Evolutionary conservation across 2,329 filamentous ascomycete genomes (phyloP), one percentile per base, ranked within the genome.

Genomic region (Venturia effusa): DNA sequence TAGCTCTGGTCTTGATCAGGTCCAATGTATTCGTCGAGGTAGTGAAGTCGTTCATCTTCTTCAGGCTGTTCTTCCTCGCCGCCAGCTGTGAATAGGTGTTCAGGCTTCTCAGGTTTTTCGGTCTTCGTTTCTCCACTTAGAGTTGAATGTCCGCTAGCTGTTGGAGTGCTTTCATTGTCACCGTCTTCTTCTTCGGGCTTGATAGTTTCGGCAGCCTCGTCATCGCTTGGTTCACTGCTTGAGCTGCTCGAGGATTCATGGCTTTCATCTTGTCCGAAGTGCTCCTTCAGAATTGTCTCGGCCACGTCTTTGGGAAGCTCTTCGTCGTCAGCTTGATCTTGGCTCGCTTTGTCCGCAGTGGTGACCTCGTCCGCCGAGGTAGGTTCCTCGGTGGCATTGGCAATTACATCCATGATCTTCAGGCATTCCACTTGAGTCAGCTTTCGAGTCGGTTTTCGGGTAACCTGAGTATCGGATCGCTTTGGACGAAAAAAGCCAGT

Each of bases 401-500:
- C 51, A 30, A 57, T 27, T 17, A 57, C 51, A 4, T 57, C 51
- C 51, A 57, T 34, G 15, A 57, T 34, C 10, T 57, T 32, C 15
- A 34, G 15, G 19, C 51, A 34, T 57, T 57, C 51, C 27, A 19
- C 51, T n/a, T 32, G 13, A 10, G 30, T 32, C 17, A 34, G 27
- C 11, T 57, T 34, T 15, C 51, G 51, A 34, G 51, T 57, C 17
- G 51, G 30, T 34, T 19, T n/a, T 55, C 17, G 24, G 48, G 5
- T 27, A 13, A 15, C 15, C 15, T 15, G 5, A 57, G 5, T 57
- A 19, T 22, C 19, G 22, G 27, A 32, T 4, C 51, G 51, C 19
- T 57, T 57, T 10, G 51, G 51, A 57, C 51, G 51, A 19, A 57
- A 57, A 30, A 57, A 57, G 15, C 51, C 51, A 10, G 51, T 57